These are phyloP conservation scores for Tympanopsis confertula DNA, from an alignment of 2,329 filamentous ascomycete species.

Conservation along the genomic window DNA sequence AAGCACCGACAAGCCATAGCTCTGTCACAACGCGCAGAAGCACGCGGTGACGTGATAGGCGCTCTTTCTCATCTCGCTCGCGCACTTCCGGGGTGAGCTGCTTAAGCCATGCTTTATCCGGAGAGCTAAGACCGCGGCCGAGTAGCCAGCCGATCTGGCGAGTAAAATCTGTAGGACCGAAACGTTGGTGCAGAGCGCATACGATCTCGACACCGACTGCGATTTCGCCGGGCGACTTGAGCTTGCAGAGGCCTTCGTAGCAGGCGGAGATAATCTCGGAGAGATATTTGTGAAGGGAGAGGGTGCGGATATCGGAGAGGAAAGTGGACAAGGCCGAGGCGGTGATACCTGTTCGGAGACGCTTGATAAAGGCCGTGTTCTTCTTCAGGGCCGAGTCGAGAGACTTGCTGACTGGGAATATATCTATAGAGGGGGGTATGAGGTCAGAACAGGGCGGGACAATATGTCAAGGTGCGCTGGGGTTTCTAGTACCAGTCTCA, in stretches of 20 bases:
- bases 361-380: slow-evolving; percentile 96
- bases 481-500: slow-evolving; percentile 53
- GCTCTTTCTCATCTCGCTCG: slow-evolving; percentile 92
- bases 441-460: slow-evolving; percentile 3
- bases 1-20: slow-evolving; percentile 82
- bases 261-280: slow-evolving; percentile 94
- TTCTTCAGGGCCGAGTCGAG: slow-evolving; percentile 95
- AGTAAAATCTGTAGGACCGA: slow-evolving; percentile 82
- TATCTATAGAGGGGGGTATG: slow-evolving; percentile 37
- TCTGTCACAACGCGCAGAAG: slow-evolving; percentile 86
- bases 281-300: slow-evolving; percentile 91
- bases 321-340: slow-evolving; percentile 71
- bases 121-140: slow-evolving; percentile 79
- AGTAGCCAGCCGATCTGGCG: slow-evolving; percentile 85
- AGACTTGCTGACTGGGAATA: slow-evolving; percentile 65
- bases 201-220: slow-evolving; percentile 85
- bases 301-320: slow-evolving; percentile 75
- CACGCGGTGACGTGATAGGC: slow-evolving; percentile 72
- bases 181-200: slow-evolving; percentile 89
- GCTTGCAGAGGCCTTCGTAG: slow-evolving; percentile 83
- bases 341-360: slow-evolving; percentile 79
- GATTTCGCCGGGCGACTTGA: slow-evolving; percentile 86
- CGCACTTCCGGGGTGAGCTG: slow-evolving; percentile 66
- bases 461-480: background rate
- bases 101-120: slow-evolving; percentile 76